A percentile compares a stretch with the other conserved stretches of the same genome.
These are phyloP conservation scores for Pseudogymnoascus sp. DNA, from an alignment of 2,329 filamentous ascomycete genomes.

Conservation along the genomic window DNA sequence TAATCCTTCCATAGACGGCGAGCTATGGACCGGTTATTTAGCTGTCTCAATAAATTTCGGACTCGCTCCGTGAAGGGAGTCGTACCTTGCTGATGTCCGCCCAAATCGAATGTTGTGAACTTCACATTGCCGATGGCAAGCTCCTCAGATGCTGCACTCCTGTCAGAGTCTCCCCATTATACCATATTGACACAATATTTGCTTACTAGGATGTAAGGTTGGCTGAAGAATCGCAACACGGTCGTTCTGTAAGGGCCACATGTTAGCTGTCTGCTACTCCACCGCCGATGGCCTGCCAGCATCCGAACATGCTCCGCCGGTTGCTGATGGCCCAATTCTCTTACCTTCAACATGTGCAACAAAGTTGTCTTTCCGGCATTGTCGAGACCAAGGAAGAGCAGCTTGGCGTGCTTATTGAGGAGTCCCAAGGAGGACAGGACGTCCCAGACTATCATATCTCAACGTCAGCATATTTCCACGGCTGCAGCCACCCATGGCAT, in stretches of 20 bases:
- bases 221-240: slow-evolving; percentile 85
- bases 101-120: slow-evolving; percentile 91
- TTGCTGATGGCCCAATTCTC: slow-evolving; percentile 24
- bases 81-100: slow-evolving; percentile 84
- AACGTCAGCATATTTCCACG: slow-evolving; percentile 25
- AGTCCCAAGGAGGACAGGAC: slow-evolving; percentile 79
- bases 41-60: background rate
- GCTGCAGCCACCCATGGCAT: background rate
- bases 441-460: slow-evolving; percentile 64
- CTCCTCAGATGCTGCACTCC: slow-evolving; percentile 68
- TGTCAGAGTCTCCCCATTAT: slow-evolving; percentile 19
- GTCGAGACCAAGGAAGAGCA: slow-evolving; percentile 86
- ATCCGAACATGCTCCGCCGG: background rate
- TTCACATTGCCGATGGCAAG: slow-evolving; percentile 87
- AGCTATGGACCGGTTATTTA: slow-evolving; percentile 41
- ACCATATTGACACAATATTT: background rate
- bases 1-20: slow-evolving; percentile 95
- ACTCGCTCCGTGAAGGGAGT: slow-evolving; percentile 12
- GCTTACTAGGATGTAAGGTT: slow-evolving; percentile 78
- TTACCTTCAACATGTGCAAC: slow-evolving; percentile 90
- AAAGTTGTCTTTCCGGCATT: slow-evolving; percentile 93
- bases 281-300: background rate
- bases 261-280: slow-evolving; percentile 17
- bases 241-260: slow-evolving; percentile 58
- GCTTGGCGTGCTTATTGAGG: slow-evolving; percentile 92